phyloP scores from a whole-genome alignment of 176 grass and related monocot species.

The Saccharum officinarum region DNA sequence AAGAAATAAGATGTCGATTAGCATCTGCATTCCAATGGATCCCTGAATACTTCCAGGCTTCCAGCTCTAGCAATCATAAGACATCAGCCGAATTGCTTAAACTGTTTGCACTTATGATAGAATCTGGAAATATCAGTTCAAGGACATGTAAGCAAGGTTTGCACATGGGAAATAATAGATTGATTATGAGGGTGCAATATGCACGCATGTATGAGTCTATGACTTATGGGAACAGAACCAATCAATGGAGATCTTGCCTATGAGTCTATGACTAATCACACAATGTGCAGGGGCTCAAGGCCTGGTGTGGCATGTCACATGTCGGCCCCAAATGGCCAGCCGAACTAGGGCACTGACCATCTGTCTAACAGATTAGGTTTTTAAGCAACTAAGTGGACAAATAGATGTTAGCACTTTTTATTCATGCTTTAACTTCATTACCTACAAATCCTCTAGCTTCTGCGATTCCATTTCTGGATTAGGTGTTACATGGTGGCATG shows the following conservation, averaged over 20 bases:
- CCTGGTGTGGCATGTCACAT: neutral
- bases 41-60: neutral
- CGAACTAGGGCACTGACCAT: neutral
- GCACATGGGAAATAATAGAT: neutral
- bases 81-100: slow-evolving; percentile 4
- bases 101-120: neutral
- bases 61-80: slow-evolving; percentile 46
- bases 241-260: neutral
- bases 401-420: neutral
- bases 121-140: neutral
- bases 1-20: neutral
- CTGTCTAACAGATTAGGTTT: neutral
- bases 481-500: neutral
- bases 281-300: neutral
- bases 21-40: neutral
- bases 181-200: neutral
- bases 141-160: neutral
- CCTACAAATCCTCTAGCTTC: neutral
- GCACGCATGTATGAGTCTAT: neutral
- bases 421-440: neutral
- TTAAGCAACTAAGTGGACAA: neutral
- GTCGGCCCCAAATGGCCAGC: neutral
- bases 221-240: neutral
- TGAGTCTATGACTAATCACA: neutral
- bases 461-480: slow-evolving; percentile 4